These are phyloP conservation scores for Solanum gandarillasii DNA, from an alignment of 257 asterid genomes.

Conservation along the genomic window DNA sequence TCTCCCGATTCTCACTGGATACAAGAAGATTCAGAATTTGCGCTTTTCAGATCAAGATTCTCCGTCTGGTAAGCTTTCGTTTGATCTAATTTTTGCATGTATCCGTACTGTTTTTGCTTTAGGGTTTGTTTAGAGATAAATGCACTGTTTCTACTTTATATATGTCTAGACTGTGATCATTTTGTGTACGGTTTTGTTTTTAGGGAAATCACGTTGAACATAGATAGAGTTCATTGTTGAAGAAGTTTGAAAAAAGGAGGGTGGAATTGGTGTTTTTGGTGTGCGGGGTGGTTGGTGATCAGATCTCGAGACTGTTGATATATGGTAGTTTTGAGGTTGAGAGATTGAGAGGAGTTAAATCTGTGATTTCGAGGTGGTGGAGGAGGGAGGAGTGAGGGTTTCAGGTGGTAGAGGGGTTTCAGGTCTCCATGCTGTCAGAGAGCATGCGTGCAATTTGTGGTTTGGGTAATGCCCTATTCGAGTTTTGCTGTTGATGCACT, in stretches of 20 bases:
- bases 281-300: background rate
- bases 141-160: background rate
- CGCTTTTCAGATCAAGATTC: slow-evolving; percentile 32
- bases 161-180: background rate
- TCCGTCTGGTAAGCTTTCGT: slow-evolving; percentile 22
- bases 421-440: slow-evolving; percentile 60
- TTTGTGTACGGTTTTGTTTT: background rate
- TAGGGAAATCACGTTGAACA: background rate
- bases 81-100: slow-evolving; percentile 10
- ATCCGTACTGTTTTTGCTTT: background rate
- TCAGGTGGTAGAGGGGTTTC: slow-evolving; percentile 13
- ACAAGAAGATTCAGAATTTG: slow-evolving; percentile 1
- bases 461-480: slow-evolving; percentile 87
- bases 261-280: background rate
- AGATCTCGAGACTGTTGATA: background rate
- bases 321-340: slow-evolving; percentile 20
- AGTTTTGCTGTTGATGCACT: slow-evolving; percentile 82
- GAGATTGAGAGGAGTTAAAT: slow-evolving; percentile 11
- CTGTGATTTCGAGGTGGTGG: background rate
- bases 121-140: background rate
- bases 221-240: background rate
- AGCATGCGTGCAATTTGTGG: slow-evolving; percentile 79
- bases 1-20: background rate
- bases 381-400: slow-evolving; percentile 11
- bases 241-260: background rate